Conservation (phyloP, 495 filamentous ascomycete genomes). For the Copromyces sp. region DNA sequence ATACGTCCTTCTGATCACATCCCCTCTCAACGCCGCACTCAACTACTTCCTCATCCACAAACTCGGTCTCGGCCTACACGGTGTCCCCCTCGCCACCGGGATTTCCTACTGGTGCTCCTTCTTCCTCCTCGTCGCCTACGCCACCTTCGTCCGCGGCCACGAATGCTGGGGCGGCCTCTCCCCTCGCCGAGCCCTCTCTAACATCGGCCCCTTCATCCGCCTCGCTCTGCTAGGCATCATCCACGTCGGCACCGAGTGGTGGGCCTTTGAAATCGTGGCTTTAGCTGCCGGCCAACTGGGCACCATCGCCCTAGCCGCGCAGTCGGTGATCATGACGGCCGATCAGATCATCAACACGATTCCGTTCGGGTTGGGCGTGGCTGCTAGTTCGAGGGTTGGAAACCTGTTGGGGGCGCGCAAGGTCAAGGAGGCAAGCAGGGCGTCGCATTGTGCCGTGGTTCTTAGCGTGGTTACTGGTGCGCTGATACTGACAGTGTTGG, state of each 20-base stretch:
- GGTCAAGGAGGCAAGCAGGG: constrained; percentile 55
- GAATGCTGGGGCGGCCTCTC: constrained; percentile 81
- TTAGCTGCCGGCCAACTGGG: constrained; percentile 76
- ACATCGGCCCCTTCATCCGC: constrained; percentile 62
- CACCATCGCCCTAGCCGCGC: constrained; percentile 73
- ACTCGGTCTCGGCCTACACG: constrained; percentile 59
- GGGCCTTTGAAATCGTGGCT: constrained; percentile 95
- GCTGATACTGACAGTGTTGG: constrained; percentile 59
- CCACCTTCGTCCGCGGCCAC: constrained; percentile 59
- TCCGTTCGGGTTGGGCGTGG: constrained; percentile 83
- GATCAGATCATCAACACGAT: constrained; percentile 91
- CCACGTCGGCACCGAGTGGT: constrained; percentile 94
- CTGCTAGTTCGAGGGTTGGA: constrained; percentile 68
- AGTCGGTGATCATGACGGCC: constrained; percentile 90
- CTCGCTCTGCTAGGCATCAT: constrained; percentile 70
- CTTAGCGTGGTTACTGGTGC: constrained; percentile 61
- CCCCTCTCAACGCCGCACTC: constrained; percentile 63
- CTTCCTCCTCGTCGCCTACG: constrained; percentile 63
- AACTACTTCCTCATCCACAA: constrained; percentile 76
- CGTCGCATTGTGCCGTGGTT: constrained; percentile 69
- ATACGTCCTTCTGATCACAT: constrained; percentile 76
- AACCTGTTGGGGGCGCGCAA: constrained; percentile 70
- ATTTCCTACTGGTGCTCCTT: constrained; percentile 87
- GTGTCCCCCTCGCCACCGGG: constrained; percentile 74
- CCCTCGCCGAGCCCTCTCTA: constrained; percentile 45